These are phyloP conservation scores for Halocafeteria seosinensis DNA, from an alignment of 108 stramenopile genomes.

Conservation along the genomic window DNA sequence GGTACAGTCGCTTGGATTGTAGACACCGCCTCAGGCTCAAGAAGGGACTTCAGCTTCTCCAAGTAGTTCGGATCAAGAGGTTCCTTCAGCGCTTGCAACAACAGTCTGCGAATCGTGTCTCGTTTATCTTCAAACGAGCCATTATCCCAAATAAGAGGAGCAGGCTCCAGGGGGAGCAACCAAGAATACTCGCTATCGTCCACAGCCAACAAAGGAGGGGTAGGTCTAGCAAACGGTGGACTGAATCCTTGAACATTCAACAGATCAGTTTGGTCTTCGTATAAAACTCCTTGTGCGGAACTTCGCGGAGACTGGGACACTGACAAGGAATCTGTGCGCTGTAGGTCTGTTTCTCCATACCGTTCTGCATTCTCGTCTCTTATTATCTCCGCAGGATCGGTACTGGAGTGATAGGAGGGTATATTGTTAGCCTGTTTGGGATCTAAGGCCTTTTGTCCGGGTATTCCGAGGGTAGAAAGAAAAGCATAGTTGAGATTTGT, in stretches of 20 bases:
- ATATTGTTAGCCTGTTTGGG: too few species aligned
- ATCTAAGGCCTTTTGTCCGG: too few species aligned
- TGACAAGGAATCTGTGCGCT: too few species aligned
- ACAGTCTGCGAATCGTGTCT: constrained; percentile 23
- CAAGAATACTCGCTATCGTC: not conserved
- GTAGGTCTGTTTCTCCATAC: too few species aligned
- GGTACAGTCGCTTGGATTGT: constrained; percentile 51
- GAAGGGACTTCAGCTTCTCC: constrained; percentile 23
- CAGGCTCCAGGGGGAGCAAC: constrained; percentile 4
- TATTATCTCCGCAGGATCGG: too few species aligned
- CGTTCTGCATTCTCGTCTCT: too few species aligned
- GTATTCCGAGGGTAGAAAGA: too few species aligned
- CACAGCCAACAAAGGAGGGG: not conserved
- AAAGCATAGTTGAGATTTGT: too few species aligned
- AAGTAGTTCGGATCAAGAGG: constrained; percentile 26
- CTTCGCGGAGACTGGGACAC: too few species aligned
- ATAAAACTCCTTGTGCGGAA: too few species aligned
- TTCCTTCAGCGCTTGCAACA: constrained; percentile 30
- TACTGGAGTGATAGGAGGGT: too few species aligned
- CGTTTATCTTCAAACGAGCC: constrained; percentile 24
- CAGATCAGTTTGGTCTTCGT: too few species aligned
- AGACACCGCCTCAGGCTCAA: constrained; percentile 21
- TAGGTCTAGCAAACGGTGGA: not conserved
- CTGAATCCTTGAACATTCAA: not conserved
- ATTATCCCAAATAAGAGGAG: constrained; percentile 35